These are phyloP conservation scores for Lasiodiplodia sp. DNA, from an alignment of 2,329 filamentous ascomycete species.

Conservation along the genomic window DNA sequence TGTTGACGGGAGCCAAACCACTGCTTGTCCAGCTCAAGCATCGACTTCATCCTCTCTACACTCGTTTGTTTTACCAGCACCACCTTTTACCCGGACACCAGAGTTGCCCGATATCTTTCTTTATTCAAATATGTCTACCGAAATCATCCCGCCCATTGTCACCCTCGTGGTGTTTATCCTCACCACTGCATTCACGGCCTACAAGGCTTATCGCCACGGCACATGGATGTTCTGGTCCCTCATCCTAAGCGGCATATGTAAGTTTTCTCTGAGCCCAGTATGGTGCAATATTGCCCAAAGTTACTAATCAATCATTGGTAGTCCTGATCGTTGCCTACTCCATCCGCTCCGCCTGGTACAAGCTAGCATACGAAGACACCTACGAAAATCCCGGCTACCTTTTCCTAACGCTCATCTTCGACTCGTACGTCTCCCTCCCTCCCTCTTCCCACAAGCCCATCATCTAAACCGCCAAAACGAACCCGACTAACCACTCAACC, in stretches of 20 bases:
- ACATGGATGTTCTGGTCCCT: constrained; percentile 13
- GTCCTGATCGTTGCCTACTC: background rate
- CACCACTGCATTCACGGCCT: background rate
- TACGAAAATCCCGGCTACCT: background rate
- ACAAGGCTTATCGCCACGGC: background rate
- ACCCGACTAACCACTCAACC: no score
- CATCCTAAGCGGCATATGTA: background rate
- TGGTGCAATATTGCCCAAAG: no score
- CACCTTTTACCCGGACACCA: background rate
- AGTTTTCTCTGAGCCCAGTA: background rate
- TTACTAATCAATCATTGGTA: background rate
- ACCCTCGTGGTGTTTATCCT: background rate
- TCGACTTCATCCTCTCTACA: background rate
- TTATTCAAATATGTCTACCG: background rate
- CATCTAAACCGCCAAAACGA: background rate
- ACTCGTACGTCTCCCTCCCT: background rate
- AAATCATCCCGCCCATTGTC: background rate
- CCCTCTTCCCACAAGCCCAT: no score
- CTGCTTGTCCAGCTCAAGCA: background rate
- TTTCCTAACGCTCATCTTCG: background rate
- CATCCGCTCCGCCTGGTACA: background rate
- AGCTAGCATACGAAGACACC: background rate
- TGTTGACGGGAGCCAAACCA: background rate
- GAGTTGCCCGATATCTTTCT: background rate
- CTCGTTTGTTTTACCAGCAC: background rate